These are phyloP conservation scores for Podospora pseudoanserina DNA, from an alignment of 495 filamentous ascomycete species.

Conservation along the genomic window DNA sequence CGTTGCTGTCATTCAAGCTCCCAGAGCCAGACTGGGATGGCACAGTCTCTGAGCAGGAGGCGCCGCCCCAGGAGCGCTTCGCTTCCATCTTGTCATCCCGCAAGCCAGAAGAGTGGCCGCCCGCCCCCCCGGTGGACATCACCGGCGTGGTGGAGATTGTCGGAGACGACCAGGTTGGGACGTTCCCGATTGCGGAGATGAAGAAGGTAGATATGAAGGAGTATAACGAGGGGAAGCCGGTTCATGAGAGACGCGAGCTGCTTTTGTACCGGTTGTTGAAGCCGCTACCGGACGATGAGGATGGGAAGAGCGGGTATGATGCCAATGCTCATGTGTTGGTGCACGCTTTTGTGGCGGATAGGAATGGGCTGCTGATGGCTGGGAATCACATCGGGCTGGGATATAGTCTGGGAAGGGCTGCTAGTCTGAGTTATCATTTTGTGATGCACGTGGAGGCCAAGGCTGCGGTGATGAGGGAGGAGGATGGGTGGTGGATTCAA, in stretches of 20 bases:
- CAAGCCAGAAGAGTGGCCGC: conserved; percentile 37
- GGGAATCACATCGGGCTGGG: conserved; percentile 57
- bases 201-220: conserved; percentile 60
- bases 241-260: conserved; percentile 58
- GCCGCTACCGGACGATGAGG: conserved; percentile 28
- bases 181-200: conserved; percentile 58
- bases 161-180: conserved; percentile 31
- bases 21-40: conserved; percentile 31
- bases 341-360: conserved; percentile 65
- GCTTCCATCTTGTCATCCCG: conserved; percentile 32
- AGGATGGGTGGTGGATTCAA: conserved; percentile 64
- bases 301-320: conserved; percentile 19
- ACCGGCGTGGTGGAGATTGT: conserved; percentile 24
- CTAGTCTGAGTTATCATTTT: conserved; percentile 59
- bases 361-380: conserved; percentile 64
- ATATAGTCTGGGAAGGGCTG: conserved; percentile 49
- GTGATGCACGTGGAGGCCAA: conserved; percentile 55
- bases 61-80: conserved; percentile 37
- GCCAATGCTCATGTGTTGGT: conserved; percentile 59
- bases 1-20: conserved; percentile 60
- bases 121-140: conserved; percentile 43
- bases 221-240: conserved; percentile 49
- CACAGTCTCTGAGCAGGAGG: conserved; percentile 32
- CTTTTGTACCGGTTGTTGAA: conserved; percentile 55
- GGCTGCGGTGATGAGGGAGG: conserved; percentile 39